Percentiles rank a stretch among this genome's conserved stretches.
Conservation (phyloP, 2,329 filamentous ascomycete species). For the Stagonosporopsis rhizophila region DNA sequence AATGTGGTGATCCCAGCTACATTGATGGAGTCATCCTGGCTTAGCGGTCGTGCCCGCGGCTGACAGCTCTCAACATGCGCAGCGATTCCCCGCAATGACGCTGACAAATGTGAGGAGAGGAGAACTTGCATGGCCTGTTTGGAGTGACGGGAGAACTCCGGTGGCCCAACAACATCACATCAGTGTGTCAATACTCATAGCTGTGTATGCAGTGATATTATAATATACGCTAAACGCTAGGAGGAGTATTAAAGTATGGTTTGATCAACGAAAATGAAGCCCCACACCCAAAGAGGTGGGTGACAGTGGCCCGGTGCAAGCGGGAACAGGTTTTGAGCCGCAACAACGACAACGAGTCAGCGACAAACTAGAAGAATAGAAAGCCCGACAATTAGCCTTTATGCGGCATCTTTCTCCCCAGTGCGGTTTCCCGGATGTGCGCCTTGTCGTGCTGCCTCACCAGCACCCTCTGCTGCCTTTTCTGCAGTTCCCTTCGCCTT, state of each 20-base stretch:
- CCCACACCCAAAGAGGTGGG: slow-evolving; percentile 1
- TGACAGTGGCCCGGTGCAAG: slow-evolving; percentile 2
- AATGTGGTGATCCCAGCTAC: slow-evolving; percentile 9
- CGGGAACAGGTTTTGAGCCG: slow-evolving; percentile 9
- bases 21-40: slow-evolving; percentile 1
- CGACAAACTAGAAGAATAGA: slow-evolving; percentile 1
- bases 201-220: neutral
- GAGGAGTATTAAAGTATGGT: slow-evolving; percentile 7
- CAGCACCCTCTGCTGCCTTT: slow-evolving; percentile 20
- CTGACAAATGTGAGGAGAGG: slow-evolving; percentile 1
- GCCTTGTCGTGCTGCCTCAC: slow-evolving; percentile 24
- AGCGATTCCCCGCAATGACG: slow-evolving; percentile 6
- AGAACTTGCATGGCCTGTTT: neutral
- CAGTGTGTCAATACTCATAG: neutral
- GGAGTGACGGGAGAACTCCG: neutral
- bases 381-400: slow-evolving; percentile 7
- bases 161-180: neutral
- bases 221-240: slow-evolving; percentile 4
- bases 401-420: slow-evolving; percentile 26
- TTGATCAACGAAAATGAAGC: neutral
- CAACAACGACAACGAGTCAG: slow-evolving; percentile 1
- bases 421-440: slow-evolving; percentile 28
- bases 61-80: neutral
- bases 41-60: neutral
- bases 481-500: slow-evolving; percentile 26